phyloP scores from a whole-genome alignment of 2,329 filamentous ascomycete species.

The Venturia pyrina region DNA sequence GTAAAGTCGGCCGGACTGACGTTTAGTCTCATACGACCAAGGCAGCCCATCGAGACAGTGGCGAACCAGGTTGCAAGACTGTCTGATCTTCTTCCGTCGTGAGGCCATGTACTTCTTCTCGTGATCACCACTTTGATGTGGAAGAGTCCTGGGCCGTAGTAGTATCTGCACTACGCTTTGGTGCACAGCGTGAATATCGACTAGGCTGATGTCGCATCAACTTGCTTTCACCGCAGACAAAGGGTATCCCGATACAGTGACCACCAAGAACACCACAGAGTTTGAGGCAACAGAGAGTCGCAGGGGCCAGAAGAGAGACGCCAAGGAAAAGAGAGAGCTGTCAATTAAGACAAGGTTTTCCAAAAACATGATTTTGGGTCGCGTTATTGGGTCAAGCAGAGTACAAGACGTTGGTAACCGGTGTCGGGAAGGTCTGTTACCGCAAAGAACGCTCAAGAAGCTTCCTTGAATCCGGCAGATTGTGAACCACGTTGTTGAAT shows the following conservation, averaged over 20 bases:
- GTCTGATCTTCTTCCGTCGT: background rate
- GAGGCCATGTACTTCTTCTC: background rate
- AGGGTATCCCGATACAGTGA: background rate
- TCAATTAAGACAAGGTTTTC: conserved; percentile 1
- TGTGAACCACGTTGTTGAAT: background rate
- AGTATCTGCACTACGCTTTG: background rate
- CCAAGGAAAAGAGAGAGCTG: background rate
- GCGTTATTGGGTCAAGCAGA: background rate
- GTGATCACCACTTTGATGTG: background rate
- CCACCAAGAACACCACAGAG: background rate
- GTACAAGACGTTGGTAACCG: background rate
- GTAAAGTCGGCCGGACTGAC: background rate
- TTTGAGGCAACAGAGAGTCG: background rate
- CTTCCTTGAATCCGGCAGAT: background rate
- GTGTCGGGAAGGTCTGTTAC: background rate
- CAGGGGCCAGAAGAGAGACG: background rate
- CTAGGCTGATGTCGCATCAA: background rate
- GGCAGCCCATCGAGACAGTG: background rate
- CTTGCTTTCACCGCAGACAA: background rate
- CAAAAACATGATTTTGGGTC: background rate
- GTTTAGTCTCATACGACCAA: background rate
- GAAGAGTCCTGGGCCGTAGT: background rate
- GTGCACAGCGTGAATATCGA: background rate
- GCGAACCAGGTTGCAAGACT: background rate
- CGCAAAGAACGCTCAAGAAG: background rate